Base-by-base conservation (phyloP, 2,329 filamentous ascomycete species). In the Fusarium multiceps region DNA sequence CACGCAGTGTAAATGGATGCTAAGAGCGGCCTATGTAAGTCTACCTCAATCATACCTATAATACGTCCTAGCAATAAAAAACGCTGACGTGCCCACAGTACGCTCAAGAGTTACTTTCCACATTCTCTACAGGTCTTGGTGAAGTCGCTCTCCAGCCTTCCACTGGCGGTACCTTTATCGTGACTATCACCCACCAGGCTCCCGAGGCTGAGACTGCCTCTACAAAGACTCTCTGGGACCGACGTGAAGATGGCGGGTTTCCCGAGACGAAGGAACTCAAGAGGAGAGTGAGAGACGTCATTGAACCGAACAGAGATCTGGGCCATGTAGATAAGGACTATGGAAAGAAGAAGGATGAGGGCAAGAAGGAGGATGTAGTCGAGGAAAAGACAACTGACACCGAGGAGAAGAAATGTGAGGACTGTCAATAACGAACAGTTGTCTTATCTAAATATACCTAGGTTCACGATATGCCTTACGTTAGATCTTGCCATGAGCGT, bases 261-360 rank as follows among this genome's bases (percentile, higher is more conserved):
- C 96, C 95, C 65, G 94, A 98, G 82, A 94, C 93, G 4, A 97
- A 98, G 81, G 90, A 95, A 72, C 86, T 98, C 45, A 98, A 98
- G 82, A 89, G 93, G 63, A 86, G 90, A 18, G 89, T 98, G 7
- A 85, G 95, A 61, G 93, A 98, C 81, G 85, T 93, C 54, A 90
- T 98, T 72, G 90, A 96, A 75, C 95, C 94, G 0, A 84, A 83
- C 2, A 86, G 92, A 66, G 87, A 95, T 76, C 82, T 98, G 55
- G 95, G 95, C 0, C 95, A 98, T 81, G 90, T 93, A 25, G 92
- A 94, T 78, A 84, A 88, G 57, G 79, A 85, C 55, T 77, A 84
- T 49, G 62, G 56, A 23, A 63, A 57, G 41, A 58, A 59, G 49
- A 48, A 61, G 13, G 54, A 55, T 13, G 51, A 61, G 25, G 43